phyloP scores from a whole-genome alignment of 176 grass and related monocot genomes.

The Eleusine coracana region DNA sequence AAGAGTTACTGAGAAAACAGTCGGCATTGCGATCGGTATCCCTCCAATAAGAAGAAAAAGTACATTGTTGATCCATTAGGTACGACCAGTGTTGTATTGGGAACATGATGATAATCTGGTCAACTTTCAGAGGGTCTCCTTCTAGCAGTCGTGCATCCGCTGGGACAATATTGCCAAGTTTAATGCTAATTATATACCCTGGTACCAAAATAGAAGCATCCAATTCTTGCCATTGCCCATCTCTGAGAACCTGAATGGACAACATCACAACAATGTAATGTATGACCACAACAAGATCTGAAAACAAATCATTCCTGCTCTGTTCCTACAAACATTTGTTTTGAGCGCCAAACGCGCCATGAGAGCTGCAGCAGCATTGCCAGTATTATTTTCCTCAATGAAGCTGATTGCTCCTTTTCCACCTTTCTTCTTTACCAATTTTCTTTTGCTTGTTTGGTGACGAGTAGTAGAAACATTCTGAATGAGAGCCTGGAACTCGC shows the following conservation, averaged over 20 bases:
- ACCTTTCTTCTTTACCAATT: too few species aligned
- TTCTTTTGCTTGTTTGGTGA: slow-evolving; percentile 11
- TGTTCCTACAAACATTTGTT: slow-evolving; percentile 53
- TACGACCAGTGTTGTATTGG: slow-evolving; percentile 72
- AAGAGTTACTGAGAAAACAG: slow-evolving; percentile 83
- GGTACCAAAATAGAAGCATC: slow-evolving; percentile 72
- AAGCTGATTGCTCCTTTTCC: slow-evolving; percentile 58
- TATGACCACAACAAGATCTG: not conserved
- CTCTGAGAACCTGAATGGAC: slow-evolving; percentile 57
- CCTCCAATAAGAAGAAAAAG: slow-evolving; percentile 88
- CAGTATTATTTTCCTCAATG: slow-evolving; percentile 84
- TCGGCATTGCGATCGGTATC: slow-evolving; percentile 88
- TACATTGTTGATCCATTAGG: slow-evolving; percentile 78
- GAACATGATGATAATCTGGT: slow-evolving; percentile 92
- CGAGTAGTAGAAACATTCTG: slow-evolving; percentile 45
- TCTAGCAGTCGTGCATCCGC: slow-evolving; percentile 72
- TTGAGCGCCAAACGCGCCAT: slow-evolving; percentile 70
- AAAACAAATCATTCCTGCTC: slow-evolving; percentile 9
- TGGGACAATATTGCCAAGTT: slow-evolving; percentile 78
- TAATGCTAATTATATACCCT: slow-evolving; percentile 80
- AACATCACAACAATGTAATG: not conserved
- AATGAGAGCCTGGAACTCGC: not conserved
- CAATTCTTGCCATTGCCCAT: slow-evolving; percentile 72
- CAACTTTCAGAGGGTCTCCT: slow-evolving; percentile 86
- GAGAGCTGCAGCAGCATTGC: slow-evolving; percentile 68